Percentiles rank a stretch among this genome's conserved stretches.
These are phyloP conservation scores for Murraya koenigii DNA, from an alignment of 345 rosid species.

Conservation along the genomic window DNA sequence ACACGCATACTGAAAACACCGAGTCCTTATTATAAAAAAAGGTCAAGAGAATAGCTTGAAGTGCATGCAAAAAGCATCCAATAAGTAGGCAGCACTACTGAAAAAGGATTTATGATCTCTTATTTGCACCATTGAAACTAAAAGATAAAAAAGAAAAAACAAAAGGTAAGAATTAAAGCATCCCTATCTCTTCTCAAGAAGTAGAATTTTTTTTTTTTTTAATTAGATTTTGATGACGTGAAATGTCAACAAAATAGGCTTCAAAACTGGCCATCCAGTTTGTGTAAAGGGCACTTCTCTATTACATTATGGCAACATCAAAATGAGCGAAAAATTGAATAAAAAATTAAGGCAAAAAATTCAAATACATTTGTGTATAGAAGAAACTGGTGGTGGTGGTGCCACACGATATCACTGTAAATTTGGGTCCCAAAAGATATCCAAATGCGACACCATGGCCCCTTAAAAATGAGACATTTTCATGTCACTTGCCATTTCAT, in stretches of 20 bases:
- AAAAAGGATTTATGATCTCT: conserved; percentile 10
- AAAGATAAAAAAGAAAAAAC: not conserved
- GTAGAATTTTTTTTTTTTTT: no score
- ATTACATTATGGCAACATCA: conserved; percentile 20
- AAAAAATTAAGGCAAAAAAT: not conserved
- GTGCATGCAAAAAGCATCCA: not conserved
- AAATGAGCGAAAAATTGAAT: not conserved
- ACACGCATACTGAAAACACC: not conserved
- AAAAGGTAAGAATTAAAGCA: not conserved
- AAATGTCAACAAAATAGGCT: conserved; percentile 22
- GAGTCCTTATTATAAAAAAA: not conserved
- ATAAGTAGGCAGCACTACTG: conserved; percentile 1
- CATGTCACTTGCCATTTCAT: not conserved
- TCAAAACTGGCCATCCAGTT: conserved; percentile 24
- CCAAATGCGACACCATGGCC: not conserved
- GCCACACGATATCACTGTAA: not conserved
- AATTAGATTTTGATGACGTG: not conserved
- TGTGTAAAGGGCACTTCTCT: conserved; percentile 19
- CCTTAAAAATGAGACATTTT: not conserved
- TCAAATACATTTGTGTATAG: not conserved
- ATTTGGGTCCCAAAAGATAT: conserved; percentile 1
- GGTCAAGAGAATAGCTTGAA: not conserved
- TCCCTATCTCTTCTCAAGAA: not conserved
- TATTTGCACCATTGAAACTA: conserved; percentile 25
- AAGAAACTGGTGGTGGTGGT: not conserved